These are phyloP conservation scores for rapeseed (Brassica napus) DNA, from an alignment of 345 rosid species.

Conservation along the genomic window Da-Ae NC_063439.1:1876501-1877000, in stretches of 20 bases:
- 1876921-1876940: not conserved
- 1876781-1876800: constrained; percentile 19
- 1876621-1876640: not conserved
- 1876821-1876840: constrained; percentile 11
- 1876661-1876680: not conserved
- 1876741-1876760: not conserved
- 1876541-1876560: not conserved
- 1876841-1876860: constrained; percentile 16
- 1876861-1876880: constrained; percentile 23
- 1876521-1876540: constrained; percentile 7
- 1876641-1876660: not conserved
- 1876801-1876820: constrained; percentile 13
- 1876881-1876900: constrained; percentile 5
- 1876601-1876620: constrained; percentile 1
- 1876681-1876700: not conserved
- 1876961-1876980: constrained; percentile 5
- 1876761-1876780: not conserved
- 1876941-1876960: not conserved
- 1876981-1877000: not conserved
- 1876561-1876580: constrained; percentile 16
- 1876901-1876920: not conserved
- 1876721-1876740: not conserved
- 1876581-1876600: not conserved
- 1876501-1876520: constrained; percentile 33
- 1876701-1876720: not conserved